A percentile compares a stretch with the other conserved stretches of the same genome.
Conservation (phyloP, 441 rosid species). For the Raphanus hybrid region DNA sequence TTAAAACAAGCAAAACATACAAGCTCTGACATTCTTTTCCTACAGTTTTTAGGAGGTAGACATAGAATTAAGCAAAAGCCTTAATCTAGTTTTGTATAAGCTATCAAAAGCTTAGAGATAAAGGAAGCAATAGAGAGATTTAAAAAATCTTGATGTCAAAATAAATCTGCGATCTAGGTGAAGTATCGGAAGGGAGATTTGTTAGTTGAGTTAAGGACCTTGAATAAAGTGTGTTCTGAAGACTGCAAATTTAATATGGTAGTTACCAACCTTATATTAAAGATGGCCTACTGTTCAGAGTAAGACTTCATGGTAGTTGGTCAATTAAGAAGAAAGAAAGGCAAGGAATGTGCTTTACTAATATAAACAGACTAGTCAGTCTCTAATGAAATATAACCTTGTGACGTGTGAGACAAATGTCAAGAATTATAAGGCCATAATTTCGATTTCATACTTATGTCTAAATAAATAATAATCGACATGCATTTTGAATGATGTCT, state of each 20-base stretch:
- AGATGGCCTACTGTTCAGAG: not conserved
- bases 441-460: too few relatives aligned
- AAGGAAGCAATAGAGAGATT: not conserved
- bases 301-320: constrained; percentile 3
- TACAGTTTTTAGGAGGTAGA: not conserved
- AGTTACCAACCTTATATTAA: not conserved
- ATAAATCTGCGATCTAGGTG: not conserved
- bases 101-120: not conserved
- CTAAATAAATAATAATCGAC: too few relatives aligned
- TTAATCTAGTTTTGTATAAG: constrained; percentile 2
- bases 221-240: not conserved
- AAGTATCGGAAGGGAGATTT: not conserved
- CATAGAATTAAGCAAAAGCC: not conserved
- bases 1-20: constrained; percentile 2
- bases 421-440: not conserved
- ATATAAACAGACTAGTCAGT: not conserved
- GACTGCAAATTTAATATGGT: constrained; percentile 21
- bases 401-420: not conserved
- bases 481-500: too few relatives aligned
- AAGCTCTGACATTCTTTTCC: not conserved
- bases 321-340: not conserved
- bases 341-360: not conserved
- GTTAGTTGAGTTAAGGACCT: not conserved
- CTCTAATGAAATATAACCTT: too few relatives aligned
- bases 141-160: not conserved